Evolutionary conservation across 345 rosid genomes (phyloP).

Genomic region (Aethionema arabicum): DNA sequence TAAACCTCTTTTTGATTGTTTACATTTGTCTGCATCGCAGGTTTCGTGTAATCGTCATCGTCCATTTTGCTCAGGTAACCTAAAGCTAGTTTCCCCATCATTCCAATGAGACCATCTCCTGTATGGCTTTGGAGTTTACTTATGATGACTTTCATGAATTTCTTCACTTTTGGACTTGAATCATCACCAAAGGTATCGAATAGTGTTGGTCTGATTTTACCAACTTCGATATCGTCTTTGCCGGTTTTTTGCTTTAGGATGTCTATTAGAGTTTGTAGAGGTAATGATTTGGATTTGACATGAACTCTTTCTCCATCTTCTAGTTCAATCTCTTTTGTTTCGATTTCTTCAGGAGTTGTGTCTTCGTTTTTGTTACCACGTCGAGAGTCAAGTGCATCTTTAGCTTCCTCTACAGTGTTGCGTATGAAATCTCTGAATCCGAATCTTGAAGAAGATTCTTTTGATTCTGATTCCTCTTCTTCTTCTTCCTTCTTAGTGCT

Average conservation of each 20-base stretch:
- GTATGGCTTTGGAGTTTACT: constrained; percentile 58
- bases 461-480: constrained; percentile 38
- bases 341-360: constrained; percentile 42
- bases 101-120: constrained; percentile 72
- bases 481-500: constrained; percentile 52
- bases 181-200: constrained; percentile 89
- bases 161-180: constrained; percentile 95
- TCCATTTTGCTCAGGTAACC: constrained; percentile 82
- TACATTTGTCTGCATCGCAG: constrained; percentile 70
- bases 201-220: constrained; percentile 88
- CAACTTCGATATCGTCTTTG: constrained; percentile 86
- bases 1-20: constrained; percentile 70
- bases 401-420: constrained; percentile 36
- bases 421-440: constrained; percentile 65
- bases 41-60: constrained; percentile 62
- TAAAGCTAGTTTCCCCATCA: constrained; percentile 83
- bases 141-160: constrained; percentile 81
- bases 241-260: constrained; percentile 94
- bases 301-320: constrained; percentile 50
- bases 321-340: constrained; percentile 41
- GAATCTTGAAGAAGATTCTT: constrained; percentile 35
- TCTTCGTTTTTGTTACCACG: constrained; percentile 42
- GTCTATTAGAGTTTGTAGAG: constrained; percentile 73
- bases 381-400: constrained; percentile 61
- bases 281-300: constrained; percentile 68